These are phyloP conservation scores for Dalbergia cultrata DNA, from an alignment of 306 rosid genomes.

Conservation along the genomic window DNA sequence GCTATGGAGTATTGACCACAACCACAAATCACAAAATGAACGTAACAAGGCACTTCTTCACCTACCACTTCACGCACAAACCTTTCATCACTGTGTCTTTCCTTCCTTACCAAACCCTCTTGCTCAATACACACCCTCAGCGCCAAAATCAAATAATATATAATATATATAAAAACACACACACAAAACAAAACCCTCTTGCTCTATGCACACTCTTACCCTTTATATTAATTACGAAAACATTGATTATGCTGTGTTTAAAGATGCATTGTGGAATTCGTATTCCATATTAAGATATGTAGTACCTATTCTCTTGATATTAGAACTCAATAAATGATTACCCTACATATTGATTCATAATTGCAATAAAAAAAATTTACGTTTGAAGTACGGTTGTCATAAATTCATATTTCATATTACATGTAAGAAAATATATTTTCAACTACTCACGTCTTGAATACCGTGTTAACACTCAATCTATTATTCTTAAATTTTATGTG, in stretches of 20 bases:
- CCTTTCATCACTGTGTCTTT: neutral
- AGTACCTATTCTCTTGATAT: neutral
- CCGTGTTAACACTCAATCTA: too few relatives aligned
- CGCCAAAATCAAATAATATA: neutral
- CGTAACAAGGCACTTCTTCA: conserved; percentile 36
- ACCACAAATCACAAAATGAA: conserved; percentile 14
- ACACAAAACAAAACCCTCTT: too few relatives aligned
- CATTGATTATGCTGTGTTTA: too few relatives aligned
- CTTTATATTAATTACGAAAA: too few relatives aligned
- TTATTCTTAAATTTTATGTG: too few relatives aligned
- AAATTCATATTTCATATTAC: neutral
- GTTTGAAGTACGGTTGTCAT: neutral
- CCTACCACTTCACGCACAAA: conserved; percentile 52
- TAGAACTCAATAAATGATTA: neutral
- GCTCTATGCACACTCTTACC: too few relatives aligned
- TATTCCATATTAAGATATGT: neutral
- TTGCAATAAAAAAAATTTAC: neutral
- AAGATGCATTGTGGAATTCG: neutral
- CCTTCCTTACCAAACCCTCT: conserved; percentile 56
- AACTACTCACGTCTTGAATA: too few relatives aligned
- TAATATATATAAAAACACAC: too few relatives aligned
- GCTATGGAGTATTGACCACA: conserved; percentile 13
- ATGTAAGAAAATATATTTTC: too few relatives aligned
- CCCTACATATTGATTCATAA: neutral
- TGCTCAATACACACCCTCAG: neutral